Evolutionary conservation across 2,329 filamentous ascomycete genomes (phyloP).

Genomic region (Neopestalotiopsis sp.): DNA sequence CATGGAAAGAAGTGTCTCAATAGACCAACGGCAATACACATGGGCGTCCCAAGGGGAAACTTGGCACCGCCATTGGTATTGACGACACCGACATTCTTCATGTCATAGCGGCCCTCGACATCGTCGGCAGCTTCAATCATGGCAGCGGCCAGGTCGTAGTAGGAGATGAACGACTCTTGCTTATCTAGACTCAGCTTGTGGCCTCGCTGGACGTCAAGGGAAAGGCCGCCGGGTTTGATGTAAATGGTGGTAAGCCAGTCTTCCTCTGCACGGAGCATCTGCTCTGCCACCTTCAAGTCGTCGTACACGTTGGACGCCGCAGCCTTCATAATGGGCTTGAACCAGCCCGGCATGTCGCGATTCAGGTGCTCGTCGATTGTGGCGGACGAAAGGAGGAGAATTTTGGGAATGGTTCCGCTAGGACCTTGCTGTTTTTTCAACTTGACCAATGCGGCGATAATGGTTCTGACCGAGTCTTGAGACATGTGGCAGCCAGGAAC

Average conservation of each 20-base stretch:
- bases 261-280: slow-evolving; percentile 39
- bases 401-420: slow-evolving; percentile 34
- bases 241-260: slow-evolving; percentile 44
- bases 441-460: slow-evolving; percentile 42
- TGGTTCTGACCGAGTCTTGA: slow-evolving; percentile 39
- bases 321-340: slow-evolving; percentile 35
- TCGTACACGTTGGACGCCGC: slow-evolving; percentile 43
- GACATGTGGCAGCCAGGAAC: slow-evolving; percentile 43
- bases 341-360: slow-evolving; percentile 32
- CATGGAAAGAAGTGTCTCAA: slow-evolving; percentile 39
- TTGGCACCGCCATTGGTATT: slow-evolving; percentile 36
- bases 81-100: slow-evolving; percentile 31
- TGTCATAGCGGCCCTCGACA: slow-evolving; percentile 31
- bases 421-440: slow-evolving; percentile 22
- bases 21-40: slow-evolving; percentile 37
- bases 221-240: slow-evolving; percentile 47
- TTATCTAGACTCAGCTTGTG: slow-evolving; percentile 44
- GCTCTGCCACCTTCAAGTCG: slow-evolving; percentile 42
- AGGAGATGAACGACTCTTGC: slow-evolving; percentile 44
- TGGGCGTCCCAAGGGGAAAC: slow-evolving; percentile 38
- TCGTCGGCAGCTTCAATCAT: slow-evolving; percentile 54
- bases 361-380: slow-evolving; percentile 45
- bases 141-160: slow-evolving; percentile 48
- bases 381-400: slow-evolving; percentile 49
- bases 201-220: slow-evolving; percentile 41